A percentile compares a stretch with the other conserved stretches of the same genome.
Evolutionary conservation across 1,139 yeast genomes (phyloP).

Genomic region (Taiozyma sp.): DNA sequence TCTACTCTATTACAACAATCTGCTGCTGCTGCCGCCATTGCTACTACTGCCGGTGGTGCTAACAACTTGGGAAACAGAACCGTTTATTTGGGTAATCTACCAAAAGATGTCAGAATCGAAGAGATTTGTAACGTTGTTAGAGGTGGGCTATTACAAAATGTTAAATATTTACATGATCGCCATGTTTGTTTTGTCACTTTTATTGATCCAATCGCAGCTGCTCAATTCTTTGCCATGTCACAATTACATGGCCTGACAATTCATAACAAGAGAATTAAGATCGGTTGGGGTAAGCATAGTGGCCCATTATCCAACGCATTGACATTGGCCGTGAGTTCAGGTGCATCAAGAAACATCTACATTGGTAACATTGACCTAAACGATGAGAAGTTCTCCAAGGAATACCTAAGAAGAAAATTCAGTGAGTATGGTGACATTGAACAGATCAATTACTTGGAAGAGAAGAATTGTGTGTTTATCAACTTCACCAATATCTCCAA

Average conservation of each 20-base stretch:
- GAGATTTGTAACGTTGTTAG: conserved; percentile 92
- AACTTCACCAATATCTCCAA: conserved; percentile 84
- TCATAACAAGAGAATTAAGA: conserved; percentile 74
- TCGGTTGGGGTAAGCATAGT: conserved; percentile 96
- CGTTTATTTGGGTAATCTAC: conserved; percentile 82
- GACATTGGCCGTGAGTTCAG: conserved; percentile 83
- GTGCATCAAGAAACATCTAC: conserved; percentile 89
- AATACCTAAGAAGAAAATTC: conserved; percentile 66
- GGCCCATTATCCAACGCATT: conserved; percentile 84
- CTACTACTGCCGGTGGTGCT: conserved; percentile 72
- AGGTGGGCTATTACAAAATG: conserved; percentile 81
- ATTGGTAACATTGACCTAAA: conserved; percentile 60
- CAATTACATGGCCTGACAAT: conserved; percentile 77
- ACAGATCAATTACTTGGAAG: conserved; percentile 80
- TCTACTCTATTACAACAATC: conserved; percentile 54
- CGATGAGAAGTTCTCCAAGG: conserved; percentile 33
- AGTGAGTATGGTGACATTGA: conserved; percentile 87
- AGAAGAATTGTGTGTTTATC: conserved; percentile 87
- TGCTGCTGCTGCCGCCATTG: conserved; percentile 75
- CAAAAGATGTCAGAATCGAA: conserved; percentile 79
- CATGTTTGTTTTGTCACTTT: conserved; percentile 93
- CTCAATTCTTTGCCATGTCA: conserved; percentile 86
- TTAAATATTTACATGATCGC: conserved; percentile 71
- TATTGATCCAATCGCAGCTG: conserved; percentile 88
- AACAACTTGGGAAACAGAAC: conserved; percentile 87